phyloP scores from a whole-genome alignment of 179 eudicot genomes.

The Monotropa hypopitys region DNA sequence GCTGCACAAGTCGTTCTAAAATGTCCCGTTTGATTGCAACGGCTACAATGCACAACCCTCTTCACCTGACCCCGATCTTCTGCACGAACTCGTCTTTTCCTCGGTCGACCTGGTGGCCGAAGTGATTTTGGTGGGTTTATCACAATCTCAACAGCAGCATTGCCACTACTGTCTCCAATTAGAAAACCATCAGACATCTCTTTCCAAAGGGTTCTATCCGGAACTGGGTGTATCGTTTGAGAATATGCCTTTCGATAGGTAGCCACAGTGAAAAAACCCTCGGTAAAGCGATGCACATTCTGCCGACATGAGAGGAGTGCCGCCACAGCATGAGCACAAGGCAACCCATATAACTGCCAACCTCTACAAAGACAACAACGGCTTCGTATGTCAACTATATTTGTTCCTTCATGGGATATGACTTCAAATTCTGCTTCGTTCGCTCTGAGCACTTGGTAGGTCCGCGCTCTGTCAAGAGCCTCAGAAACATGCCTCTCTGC shows the following conservation, averaged over 20 bases:
- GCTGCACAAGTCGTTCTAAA: conserved; percentile 64
- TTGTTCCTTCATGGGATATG: conserved; percentile 42
- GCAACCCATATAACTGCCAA: conserved; percentile 53
- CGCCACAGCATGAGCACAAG: conserved; percentile 63
- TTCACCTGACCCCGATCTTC: conserved; percentile 35
- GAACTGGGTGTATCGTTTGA: conserved; percentile 48
- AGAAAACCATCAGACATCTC: conserved; percentile 16
- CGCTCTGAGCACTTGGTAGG: conserved; percentile 63
- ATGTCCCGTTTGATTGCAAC: conserved; percentile 66
- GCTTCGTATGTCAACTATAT: conserved; percentile 41
- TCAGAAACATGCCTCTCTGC: conserved; percentile 60
- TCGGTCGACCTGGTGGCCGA: conserved; percentile 15
- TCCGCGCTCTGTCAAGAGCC: conserved; percentile 49
- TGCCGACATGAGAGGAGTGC: conserved; percentile 69
- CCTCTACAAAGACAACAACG: conserved; percentile 42
- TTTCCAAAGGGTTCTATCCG: conserved; percentile 50
- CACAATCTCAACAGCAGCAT: conserved; percentile 1
- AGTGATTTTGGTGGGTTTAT: conserved; percentile 27
- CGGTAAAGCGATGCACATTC: conserved; percentile 52
- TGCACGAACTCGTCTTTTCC: conserved; percentile 29
- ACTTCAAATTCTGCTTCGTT: conserved; percentile 75
- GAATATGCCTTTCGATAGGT: conserved; percentile 66
- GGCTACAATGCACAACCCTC: conserved; percentile 60
- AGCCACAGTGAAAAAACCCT: conserved; percentile 51
- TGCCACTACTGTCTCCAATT: not conserved